Evolutionary conservation across 2,329 filamentous ascomycete species (phyloP).

Genomic region (Aureobasidium sp.): DNA sequence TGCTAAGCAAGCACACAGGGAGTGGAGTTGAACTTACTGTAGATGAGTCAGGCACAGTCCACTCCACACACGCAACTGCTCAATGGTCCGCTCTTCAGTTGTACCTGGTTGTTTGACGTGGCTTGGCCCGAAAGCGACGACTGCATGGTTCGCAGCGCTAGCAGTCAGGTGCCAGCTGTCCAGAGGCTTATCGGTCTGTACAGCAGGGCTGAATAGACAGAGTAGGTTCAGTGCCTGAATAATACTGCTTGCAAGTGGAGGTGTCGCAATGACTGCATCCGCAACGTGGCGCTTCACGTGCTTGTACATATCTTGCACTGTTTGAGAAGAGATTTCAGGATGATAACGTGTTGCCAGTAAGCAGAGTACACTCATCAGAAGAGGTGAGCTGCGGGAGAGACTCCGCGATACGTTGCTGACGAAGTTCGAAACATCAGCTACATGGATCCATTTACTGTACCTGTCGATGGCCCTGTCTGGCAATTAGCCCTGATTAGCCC

Average conservation of each 20-base stretch:
- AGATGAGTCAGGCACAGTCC: slow-evolving; percentile 1
- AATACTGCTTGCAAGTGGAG: not conserved
- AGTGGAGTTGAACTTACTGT: not conserved
- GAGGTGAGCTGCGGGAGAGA: not conserved
- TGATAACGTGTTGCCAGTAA: slow-evolving; percentile 7
- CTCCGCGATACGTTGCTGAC: not conserved
- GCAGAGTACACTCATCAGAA: slow-evolving; percentile 1
- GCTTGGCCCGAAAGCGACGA: not conserved
- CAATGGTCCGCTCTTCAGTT: not conserved
- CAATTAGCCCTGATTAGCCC: not conserved
- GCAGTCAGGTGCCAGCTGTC: slow-evolving; percentile 12
- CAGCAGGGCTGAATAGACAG: slow-evolving; percentile 2
- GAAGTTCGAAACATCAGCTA: not conserved
- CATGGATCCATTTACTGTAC: slow-evolving; percentile 1
- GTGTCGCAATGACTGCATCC: slow-evolving; percentile 6
- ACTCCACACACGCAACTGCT: slow-evolving; percentile 8
- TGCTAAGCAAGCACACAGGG: too few species aligned
- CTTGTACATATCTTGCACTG: slow-evolving; percentile 1
- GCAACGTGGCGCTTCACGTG: slow-evolving; percentile 5
- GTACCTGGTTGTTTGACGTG: not conserved
- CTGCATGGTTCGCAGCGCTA: slow-evolving; percentile 7
- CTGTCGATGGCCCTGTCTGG: not conserved
- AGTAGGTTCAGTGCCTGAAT: slow-evolving; percentile 1
- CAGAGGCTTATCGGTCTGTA: slow-evolving; percentile 5
- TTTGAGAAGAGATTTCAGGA: not conserved